These are phyloP conservation scores for Boletus eberwhitei DNA, from an alignment of 768 basidiomycete species.

Conservation along the genomic window DNA sequence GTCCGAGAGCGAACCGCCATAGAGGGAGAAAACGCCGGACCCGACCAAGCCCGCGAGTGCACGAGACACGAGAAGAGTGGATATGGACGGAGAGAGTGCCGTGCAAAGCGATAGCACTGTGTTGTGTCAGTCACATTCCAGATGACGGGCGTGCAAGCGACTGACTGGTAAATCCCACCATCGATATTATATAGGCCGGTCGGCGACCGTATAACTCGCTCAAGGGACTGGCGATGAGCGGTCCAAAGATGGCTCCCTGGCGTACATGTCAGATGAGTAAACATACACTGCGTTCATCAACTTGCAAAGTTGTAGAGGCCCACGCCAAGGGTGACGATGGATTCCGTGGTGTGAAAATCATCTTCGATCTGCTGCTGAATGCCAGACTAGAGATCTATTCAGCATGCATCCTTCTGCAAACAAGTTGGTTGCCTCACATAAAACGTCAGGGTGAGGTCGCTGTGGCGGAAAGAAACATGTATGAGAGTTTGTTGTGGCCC, in stretches of 20 bases:
- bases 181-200: constrained; percentile 19
- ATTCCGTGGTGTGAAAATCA: constrained; percentile 18
- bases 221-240: constrained; percentile 23
- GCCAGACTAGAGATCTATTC: constrained; percentile 20
- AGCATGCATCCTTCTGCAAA: neutral
- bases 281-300: neutral
- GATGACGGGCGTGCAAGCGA: neutral
- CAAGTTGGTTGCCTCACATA: constrained; percentile 17
- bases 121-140: constrained; percentile 2
- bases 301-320: constrained; percentile 28
- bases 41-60: constrained; percentile 23
- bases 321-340: constrained; percentile 25
- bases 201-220: constrained; percentile 27
- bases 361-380: constrained; percentile 28
- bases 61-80: constrained; percentile 17
- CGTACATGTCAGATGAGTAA: neutral
- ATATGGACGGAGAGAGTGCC: constrained; percentile 23
- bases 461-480: neutral
- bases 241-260: constrained; percentile 26
- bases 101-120: constrained; percentile 24
- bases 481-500: neutral
- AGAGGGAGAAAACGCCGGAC: constrained; percentile 27
- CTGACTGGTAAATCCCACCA: constrained; percentile 25
- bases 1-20: constrained; percentile 29
- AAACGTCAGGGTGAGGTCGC: constrained; percentile 26